Conservation (phyloP, 306 rosid species). For the Prunus davidiana region DNA sequence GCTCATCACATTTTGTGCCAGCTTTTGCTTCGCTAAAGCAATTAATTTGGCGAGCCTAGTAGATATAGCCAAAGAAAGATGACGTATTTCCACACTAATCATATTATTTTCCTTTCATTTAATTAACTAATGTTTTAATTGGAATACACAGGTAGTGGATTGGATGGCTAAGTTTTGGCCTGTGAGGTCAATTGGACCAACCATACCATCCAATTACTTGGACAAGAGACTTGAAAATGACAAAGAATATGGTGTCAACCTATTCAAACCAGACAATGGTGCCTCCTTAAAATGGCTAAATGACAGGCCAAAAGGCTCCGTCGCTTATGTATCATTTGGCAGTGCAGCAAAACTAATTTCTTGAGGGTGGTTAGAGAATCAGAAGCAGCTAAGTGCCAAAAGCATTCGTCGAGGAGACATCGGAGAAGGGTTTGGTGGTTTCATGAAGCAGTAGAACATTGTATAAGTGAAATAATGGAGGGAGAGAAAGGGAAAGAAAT, state of each 20-base stretch:
- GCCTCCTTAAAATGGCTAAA: constrained; percentile 22
- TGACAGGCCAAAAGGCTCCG: constrained; percentile 4
- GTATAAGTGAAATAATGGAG: not conserved
- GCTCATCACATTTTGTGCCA: too few relatives aligned
- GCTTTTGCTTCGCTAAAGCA: too few relatives aligned
- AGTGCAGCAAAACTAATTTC: constrained; percentile 18
- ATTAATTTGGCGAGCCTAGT: too few relatives aligned
- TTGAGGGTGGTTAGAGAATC: constrained; percentile 33
- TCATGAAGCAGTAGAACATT: not conserved
- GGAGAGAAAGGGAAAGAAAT: constrained; percentile 1
- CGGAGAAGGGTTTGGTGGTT: constrained; percentile 12
- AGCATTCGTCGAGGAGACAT: constrained; percentile 19
- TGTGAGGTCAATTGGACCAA: too few relatives aligned
- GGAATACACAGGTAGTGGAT: too few relatives aligned
- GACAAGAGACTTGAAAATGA: too few relatives aligned
- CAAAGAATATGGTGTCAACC: not conserved
- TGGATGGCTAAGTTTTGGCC: too few relatives aligned
- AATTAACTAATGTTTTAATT: too few relatives aligned
- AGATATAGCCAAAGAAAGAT: too few relatives aligned
- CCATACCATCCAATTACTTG: too few relatives aligned
- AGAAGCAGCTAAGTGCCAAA: constrained; percentile 23
- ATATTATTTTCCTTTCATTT: too few relatives aligned
- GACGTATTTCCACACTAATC: too few relatives aligned
- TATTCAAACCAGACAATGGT: not conserved
- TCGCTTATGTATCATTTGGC: constrained; percentile 30